Evolutionary conservation across 441 rosid species (phyloP), one percentile per base, ranked within the genome.

Genomic region (Omphalea diandra): DNA sequence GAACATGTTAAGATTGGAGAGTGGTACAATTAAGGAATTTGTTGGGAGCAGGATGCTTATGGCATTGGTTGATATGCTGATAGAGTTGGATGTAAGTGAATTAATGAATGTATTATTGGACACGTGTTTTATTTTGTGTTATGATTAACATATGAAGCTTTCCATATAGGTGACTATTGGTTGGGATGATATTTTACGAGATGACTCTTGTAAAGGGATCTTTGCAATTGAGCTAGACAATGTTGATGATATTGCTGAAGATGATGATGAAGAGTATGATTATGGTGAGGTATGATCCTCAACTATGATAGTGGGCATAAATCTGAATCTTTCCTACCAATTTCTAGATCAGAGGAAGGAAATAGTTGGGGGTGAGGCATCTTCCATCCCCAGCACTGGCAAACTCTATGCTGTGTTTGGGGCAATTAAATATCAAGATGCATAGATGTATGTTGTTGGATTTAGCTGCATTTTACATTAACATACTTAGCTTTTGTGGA

Each of bases 161-260:
- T 35, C 14, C 9, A 20, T 32, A 11, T 64, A 94, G 96, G 77
- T 90, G 73, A 87, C 83, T 70, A 94, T 94, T 66, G 88, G 84
- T 60, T 83, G 92, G 90, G 92, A 90, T 77, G 89, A 86, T 72
- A 86, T 84, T 64, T 75, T 83, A 68, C 82, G 79, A 74, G 94
- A 88, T 35, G 95, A 91, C 67, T 83, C 86, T n/a, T 75, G 70
- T 56, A 88, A 77, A 87, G 94, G 91, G 59, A 83, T 94, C 67
- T 94, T 94, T 83, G 84, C 86, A 71, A 88, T 88, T 83, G 98
- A 94, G 77, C 79, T 86, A 55, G 88, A 83, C 76, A 92, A 87
- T 62, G 67, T 66, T 43, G 81, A 79, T 73, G 91, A 85, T 46
- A 72, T 54, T 68, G 73, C 33, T 52, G 82, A 73, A 52, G 83